Base-by-base conservation (phyloP, 2,329 filamentous ascomycete genomes). In the Elsinoe perseae region DNA sequence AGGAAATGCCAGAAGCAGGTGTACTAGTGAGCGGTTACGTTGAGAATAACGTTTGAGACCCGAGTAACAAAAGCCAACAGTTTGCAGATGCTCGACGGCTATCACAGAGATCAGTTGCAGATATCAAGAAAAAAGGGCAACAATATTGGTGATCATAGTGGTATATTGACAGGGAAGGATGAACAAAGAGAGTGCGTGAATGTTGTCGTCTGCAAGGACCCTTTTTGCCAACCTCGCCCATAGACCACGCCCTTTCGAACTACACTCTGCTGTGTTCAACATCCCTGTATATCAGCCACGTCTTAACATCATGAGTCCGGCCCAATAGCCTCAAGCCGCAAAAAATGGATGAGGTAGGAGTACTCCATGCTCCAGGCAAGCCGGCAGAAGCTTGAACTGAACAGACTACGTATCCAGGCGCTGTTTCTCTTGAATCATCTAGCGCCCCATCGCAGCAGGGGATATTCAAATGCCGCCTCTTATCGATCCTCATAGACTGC, bases 31-130 rank as follows among this genome's bases (percentile, higher is more conserved):
- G 30, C 30, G 48, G 30, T 16, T 28, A 36, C 48, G 48, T 52
- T 52, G 48, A 23, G 4, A 20, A 16, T 16, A 52, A 52, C 48
- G 48, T 20, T 36, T 52, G 48, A 38, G 30, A 52, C 38, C 27
- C n/a, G n/a, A 52, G 48, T 38, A 52, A 52, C 48, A 34, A 34
- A 32, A 14, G 30, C 48, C 48, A 52, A 52, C 48, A 30, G 48
- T 21, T 52, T 52, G 32, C 48, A 52, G 48, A 52, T 52, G 44
- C 28, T 52, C 27, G 16, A 52, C 28, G n/a, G 21, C 14, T 18
- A 50, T 27, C 23, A 18, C n/a, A 25, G 16, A 50, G 3, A 52
- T 23, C 48, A 36, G 12, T 16, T 25, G 4, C 16, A 36, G 30
- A 25, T n/a, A 36, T 12, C 25, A 18, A 38, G 10, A 18, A 4